Evolutionary conservation across 495 filamentous ascomycete species (phyloP), one percentile per base, ranked within the genome.

Genomic region (Xylaria telfairii): DNA sequence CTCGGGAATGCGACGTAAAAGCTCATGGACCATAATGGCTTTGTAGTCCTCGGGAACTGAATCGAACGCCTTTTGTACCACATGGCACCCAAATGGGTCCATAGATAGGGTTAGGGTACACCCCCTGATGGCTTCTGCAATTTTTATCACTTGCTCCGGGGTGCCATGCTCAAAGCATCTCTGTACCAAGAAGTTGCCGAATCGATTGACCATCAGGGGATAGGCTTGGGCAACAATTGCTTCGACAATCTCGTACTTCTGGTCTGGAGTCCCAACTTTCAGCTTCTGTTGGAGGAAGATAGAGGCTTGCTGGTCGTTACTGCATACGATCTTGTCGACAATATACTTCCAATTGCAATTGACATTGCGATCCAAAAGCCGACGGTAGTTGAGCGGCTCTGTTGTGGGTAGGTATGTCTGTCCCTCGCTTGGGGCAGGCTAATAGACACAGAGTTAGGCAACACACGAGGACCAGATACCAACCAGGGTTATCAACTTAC

Each of bases 281-380:
- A 99, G 92, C 84, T 99, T 99, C 81, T 99, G 96, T 79, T 99
- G 96, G 32, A 99, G 83, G 81, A 99, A 98, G 72, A 99, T 98
- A 1, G 96, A 98, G 19, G 96, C 96, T 81, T 99, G 96, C 78
- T 99, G 96, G 75, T 99, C 96, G 78, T 98, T 98, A 82, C 93
- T 97, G 90, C 94, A 97, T 64, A 98, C 94, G 77, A 99, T 99
- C 85, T 98, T 99, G 81, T 98, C 96, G 46, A 99, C 95, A 73
- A 99, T 98, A 76, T 97, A 97, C 81, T 95, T 97, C 96, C 96
- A 99, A 82, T 98, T 96, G 85, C 95, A 98, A 68, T 91, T 97
- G 75, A 97, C 93, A 74, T 94, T 97, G 73, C 96, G 95, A 77
- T 99, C 96, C 44, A 98, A 90, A 10, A 99, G 88, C 60, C 94